Evolutionary conservation across 208 protist species (phyloP), one percentile per base, ranked within the genome.

Genomic region (Herpetomonas tarakana): DNA sequence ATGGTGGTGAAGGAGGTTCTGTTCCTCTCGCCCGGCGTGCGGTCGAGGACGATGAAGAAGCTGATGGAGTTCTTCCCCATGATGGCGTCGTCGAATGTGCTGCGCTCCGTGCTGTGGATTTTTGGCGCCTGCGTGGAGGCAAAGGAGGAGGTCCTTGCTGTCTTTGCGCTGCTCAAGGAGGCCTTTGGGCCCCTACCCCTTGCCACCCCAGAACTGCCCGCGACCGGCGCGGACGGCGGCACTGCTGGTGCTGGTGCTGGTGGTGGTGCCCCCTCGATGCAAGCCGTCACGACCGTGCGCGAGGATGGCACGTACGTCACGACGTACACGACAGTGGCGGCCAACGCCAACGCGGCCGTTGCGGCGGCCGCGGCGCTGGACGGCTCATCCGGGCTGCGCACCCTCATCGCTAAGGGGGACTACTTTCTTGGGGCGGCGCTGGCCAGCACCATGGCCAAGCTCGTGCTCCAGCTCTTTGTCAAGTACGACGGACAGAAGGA

Each of bases 281-380:
- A 68, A 2, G 88, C 72, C 27, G 74, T 88, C 12, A 93, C 91
- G 25, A 90, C 75, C 0, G 82, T 97, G 26, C 81, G 76, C 27
- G 88, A 95, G 64, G 85, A 94, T 49, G 97, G 97, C 65, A 97
- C 94, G 4, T 99, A 99, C 74, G 96, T 89, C 31, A 98, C 90
- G 1, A 82, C 83, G 28, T 94, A 86, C 71, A 82, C 74, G 16
- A 74, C 76, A 0, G 74, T 29, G 0, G 60, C 73, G 6, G 64
- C 61, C 41, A 50, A 46, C 64, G 28, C 58, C 57, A 27, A 59
- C 55, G 6, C 28, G 28, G 41, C 1, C 49, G 22, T 41, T 6
- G 52, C 53, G 21, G 35, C 27, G 41, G 51, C 30, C 11, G 38
- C 22, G 9, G 52, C 58, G 35, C 27, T 7, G 12, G 60, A 28